Base-by-base conservation (phyloP, 2,329 filamentous ascomycete genomes). In the Ophiostoma himal-ulmi region DNA sequence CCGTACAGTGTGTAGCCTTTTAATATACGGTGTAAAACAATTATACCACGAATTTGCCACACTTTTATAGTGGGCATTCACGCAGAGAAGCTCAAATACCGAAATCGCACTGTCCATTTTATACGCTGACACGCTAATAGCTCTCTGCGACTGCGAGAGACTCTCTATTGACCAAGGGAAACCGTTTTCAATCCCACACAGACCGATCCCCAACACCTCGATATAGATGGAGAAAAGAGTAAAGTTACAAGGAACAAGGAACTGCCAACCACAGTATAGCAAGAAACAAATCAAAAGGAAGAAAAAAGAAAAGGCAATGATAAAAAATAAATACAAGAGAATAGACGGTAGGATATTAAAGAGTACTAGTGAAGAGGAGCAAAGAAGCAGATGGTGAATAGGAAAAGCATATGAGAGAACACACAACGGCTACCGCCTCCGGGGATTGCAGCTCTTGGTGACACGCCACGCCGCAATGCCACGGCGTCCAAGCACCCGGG, bases 391-490 rank as follows among this genome's bases (percentile, higher is more conserved):
- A 52, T 6, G 30, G 48, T 22, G 14, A 22, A 54, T 22, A 54
- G 48, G n/a, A 54, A n/a, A 22, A 8, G 17, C 26, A 30, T 34
- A 14, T 34, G n/a, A 65, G 14, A 26, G 1, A 34, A 6, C 48
- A 41, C 37, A 41, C 30, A n/a, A 37, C 7, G 65, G 22, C 65
- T 67, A 67, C 65, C 65, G 65, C 36, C 20, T 65, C 22, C 22
- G 65, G 3, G 65, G 65, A 22, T 14, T 48, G 66, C 86, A 89
- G 76, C 84, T 88, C 79, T 87, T 89, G 30, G 87, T 89, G 8
- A 90, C 84, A 71, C 87, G 84, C 88, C 88, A 90, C 52, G 83
- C 85, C 44, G 83, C 84, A 20, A 90, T 78, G 6, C 88, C 88
- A 68, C 88, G 81, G 74, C 87, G 82, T 52, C 88, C 88, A 74